Conservation (phyloP, 352 stramenopile genomes). For the Plasmopara muralis region DNA sequence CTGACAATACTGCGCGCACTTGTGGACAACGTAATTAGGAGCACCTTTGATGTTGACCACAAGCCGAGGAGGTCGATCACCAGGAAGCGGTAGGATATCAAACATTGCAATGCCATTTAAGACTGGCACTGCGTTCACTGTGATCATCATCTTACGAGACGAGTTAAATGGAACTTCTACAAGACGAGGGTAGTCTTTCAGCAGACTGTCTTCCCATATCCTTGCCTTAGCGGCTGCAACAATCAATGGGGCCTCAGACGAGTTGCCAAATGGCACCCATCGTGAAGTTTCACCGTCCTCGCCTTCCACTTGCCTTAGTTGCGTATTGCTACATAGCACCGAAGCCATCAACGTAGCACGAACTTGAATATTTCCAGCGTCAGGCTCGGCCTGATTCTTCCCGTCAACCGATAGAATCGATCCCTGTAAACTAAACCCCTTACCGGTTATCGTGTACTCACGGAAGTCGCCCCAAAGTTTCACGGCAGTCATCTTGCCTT, state of each 20-base stretch:
- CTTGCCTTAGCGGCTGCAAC: slow-evolving; percentile 64
- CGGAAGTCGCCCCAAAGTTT: slow-evolving; percentile 72
- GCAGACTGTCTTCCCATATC: slow-evolving; percentile 48
- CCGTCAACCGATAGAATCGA: slow-evolving; percentile 39
- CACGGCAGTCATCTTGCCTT: slow-evolving; percentile 78
- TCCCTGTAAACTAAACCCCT: slow-evolving; percentile 53
- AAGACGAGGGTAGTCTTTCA: slow-evolving; percentile 58
- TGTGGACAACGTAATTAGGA: slow-evolving; percentile 64
- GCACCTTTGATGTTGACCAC: slow-evolving; percentile 61
- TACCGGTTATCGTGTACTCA: slow-evolving; percentile 59
- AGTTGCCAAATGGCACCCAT: slow-evolving; percentile 62
- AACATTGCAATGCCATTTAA: slow-evolving; percentile 28
- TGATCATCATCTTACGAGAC: slow-evolving; percentile 93
- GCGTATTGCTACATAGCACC: slow-evolving; percentile 73
- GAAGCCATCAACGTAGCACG: slow-evolving; percentile 51
- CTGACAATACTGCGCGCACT: slow-evolving; percentile 49
- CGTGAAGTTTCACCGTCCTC: slow-evolving; percentile 26
- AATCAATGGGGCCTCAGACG: slow-evolving; percentile 66
- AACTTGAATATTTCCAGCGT: slow-evolving; percentile 44
- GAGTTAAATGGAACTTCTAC: slow-evolving; percentile 93
- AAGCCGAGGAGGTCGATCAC: slow-evolving; percentile 32
- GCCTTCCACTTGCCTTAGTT: slow-evolving; percentile 51
- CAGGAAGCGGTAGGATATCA: slow-evolving; percentile 30
- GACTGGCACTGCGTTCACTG: slow-evolving; percentile 45
- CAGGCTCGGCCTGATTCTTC: slow-evolving; percentile 29